Base-by-base conservation (phyloP, 345 rosid species). In the Erodium maritimum region DNA sequence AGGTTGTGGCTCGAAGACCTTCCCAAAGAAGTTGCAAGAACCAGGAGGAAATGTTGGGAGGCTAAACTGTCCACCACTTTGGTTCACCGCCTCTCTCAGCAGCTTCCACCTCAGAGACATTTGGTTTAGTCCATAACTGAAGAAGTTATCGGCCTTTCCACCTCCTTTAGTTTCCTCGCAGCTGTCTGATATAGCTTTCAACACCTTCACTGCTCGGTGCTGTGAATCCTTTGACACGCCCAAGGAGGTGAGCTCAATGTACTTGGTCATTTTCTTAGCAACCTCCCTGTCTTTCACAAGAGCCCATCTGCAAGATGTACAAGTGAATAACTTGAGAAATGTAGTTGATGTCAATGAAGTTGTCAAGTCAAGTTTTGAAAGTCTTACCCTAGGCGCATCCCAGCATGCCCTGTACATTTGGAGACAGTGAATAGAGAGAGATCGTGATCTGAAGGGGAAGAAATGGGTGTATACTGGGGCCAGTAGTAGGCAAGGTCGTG, bases 161-260 rank as follows among this genome's bases (percentile, higher is more conserved):
- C 18, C 17, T 8, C 56, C 19, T 45, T 52, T 42, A 7, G 80
- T 17, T 24, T 46, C 24, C 54, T 64, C 82, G 34, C 87, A 79
- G 68, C 81, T 70, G 25, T 86, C 78, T 9, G 87, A 73, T 11
- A 80, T 66, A 45, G 72, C 83, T 66, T 82, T 75, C 64, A 91
- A 50, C 33, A 88, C 69, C 72, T 79, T 88, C 56, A 95, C 93
- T 56, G 90, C 93, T 60, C 95, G 83, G 21, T 88, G 73, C 74
- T 91, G 96, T 5, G 98, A 84, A 58, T 86, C 93, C 78, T 82
- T 88, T 0, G 98, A 91, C 54, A 88, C 98, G 1, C 98, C 98
- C 1, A 88, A 84, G 50, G 88, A 77, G 76, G 70, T 86, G 65
- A 91, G 77, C 79, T 88, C 96, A n/a, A 91, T 75, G 72, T 66